Evolutionary conservation across 2,329 filamentous ascomycete genomes (phyloP), one percentile per base, ranked within the genome.

Genomic region (Calonectria hawksworthii): DNA sequence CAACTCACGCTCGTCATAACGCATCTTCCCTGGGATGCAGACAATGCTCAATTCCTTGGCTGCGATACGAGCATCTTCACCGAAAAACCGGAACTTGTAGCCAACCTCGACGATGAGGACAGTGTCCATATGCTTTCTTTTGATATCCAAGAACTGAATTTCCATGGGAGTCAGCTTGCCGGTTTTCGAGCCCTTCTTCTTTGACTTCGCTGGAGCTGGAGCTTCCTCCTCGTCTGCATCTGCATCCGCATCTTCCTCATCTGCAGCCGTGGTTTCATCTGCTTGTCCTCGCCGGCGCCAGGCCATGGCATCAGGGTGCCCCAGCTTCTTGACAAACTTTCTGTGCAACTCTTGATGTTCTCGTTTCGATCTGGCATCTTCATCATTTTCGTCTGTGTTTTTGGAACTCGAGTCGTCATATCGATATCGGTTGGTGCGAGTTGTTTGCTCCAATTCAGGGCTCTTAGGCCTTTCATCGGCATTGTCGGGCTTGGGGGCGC

Each of bases 1-100:
- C 11, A 4, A 59, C 90, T 81, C 86, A 93, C 91, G 95, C 83
- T 99, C 96, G 83, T 99, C 96, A 82, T 96, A 99, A 82, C 96
- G 91, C 84, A 96, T 92, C 83, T 98, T 99, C 44, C 97, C 97
- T 0, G 97, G 96, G 80, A 99, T 98, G 84, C 97, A 99, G 50
- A 99, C 94, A 79, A 99, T 98, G 74, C 95, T 94, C 64, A 99
- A 89, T 83, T 96, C 95, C 84, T 96, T 98, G 16, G 96, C 95
- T 6, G 96, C 97, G 69, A 92, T 91, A 68, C 96, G 92, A 11
- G 97, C 97, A 87, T 99, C 97, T 81, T 99, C 96, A 14, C 97
- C 97, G 82, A 98, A 98, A 87, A 99, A 98, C 41, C 94, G 93
- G 86, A 98, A 99, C 84, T 99, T 99, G 87, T 99, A 99, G 66